Evolutionary conservation across 1,284 basidiomycete species (phyloP), one percentile per base, ranked within the genome.

Genomic region (Naganishia liquefaciens): DNA sequence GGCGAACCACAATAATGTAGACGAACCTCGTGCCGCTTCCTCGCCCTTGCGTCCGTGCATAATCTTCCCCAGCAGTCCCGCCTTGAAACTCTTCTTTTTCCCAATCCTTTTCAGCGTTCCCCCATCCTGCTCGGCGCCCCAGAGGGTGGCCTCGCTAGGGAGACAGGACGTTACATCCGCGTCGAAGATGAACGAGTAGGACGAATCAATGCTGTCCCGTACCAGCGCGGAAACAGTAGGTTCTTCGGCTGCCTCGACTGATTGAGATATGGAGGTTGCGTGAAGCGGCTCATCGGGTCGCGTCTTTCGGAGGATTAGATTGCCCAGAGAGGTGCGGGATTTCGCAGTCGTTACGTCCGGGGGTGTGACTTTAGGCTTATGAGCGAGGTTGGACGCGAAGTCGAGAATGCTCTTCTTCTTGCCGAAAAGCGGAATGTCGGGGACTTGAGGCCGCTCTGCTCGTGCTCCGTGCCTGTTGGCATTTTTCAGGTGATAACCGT

Each of bases 81-180:
- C 64, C 33, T 50, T 33, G 30, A 43, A 40, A 51, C 54, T 60
- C 54, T 55, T 51, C 58, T 53, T 61, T 52, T 46, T 46, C 49
- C 39, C 17, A 5, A 43, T 13, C 33, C 37, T 13, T 27, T 37
- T 46, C 30, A 30, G 42, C 23, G 54, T 25, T 4, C 50, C 43
- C 0, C 50, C 50, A n/a, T 53, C 25, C 52, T 63, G 55, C 5
- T 37, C 28, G n/a, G n/a, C n/a, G 11, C 21, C 21, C 53, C 19
- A 47, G 11, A 25, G 10, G 11, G 27, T 30, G 6, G 23, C 40
- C 5, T 25, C 19, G 2, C 25, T 25, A 5, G 50, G 52, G 19
- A 52, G 40, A 17, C 51, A 43, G 17, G 19, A 42, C 10, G 61
- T 47, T 11, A 33, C 37, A 17, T 54, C 61, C 5, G 44, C 33